Conservation (phyloP, 2,329 filamentous ascomycete species). For the Apiospora aurea region DNA sequence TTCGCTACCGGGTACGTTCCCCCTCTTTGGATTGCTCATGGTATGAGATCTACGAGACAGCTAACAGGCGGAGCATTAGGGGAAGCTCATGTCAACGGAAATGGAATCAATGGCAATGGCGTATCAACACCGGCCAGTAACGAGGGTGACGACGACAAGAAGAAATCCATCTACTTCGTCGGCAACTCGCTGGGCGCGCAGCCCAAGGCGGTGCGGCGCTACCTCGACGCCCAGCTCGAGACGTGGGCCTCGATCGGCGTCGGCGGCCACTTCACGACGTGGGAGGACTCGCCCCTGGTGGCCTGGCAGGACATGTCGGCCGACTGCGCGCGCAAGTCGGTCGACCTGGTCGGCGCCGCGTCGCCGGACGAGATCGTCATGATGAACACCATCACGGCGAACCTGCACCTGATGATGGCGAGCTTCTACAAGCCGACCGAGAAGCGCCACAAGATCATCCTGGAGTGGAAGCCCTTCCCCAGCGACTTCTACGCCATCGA, state of each 20-base stretch:
- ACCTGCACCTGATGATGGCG: constrained; percentile 82
- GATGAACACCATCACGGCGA: constrained; percentile 87
- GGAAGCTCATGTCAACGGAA: constrained; percentile 31
- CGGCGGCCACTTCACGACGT: constrained; percentile 78
- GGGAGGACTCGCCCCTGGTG: constrained; percentile 71
- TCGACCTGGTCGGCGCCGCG: constrained; percentile 76
- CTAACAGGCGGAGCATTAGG: background rate
- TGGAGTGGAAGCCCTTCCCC: constrained; percentile 91
- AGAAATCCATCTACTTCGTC: constrained; percentile 78
- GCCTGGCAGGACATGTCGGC: constrained; percentile 84
- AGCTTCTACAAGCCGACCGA: constrained; percentile 80
- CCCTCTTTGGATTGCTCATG: background rate
- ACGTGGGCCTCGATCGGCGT: constrained; percentile 89
- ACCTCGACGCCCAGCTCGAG: constrained; percentile 82
- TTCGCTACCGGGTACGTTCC: constrained; percentile 47
- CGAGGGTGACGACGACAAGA: constrained; percentile 40
- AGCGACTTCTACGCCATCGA: constrained; percentile 89
- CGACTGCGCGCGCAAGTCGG: constrained; percentile 72
- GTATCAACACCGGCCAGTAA: constrained; percentile 35
- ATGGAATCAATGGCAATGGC: constrained; percentile 31
- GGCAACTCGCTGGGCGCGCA: constrained; percentile 91
- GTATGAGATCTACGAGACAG: background rate
- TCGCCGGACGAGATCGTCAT: constrained; percentile 82
- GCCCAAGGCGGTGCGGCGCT: constrained; percentile 81
- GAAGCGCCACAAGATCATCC: constrained; percentile 76